Evolutionary conservation across 768 basidiomycete genomes (phyloP), one percentile per base, ranked within the genome.

Genomic region (Rubroboletus satanas): DNA sequence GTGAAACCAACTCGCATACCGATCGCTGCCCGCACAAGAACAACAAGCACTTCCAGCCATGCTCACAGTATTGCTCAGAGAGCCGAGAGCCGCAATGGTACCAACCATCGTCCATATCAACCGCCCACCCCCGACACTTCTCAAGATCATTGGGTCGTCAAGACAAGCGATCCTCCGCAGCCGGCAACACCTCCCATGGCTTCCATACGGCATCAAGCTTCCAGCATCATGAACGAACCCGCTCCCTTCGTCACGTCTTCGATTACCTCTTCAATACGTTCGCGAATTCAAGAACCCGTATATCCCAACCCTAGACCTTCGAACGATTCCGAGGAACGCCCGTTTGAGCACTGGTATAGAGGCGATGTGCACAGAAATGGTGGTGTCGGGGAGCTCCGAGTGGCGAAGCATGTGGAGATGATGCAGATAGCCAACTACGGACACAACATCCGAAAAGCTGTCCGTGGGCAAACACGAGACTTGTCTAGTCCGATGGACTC

Each of bases 291-390:
- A 23, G 76, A 75, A 42, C 65, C 72, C 42, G 1, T 45, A 23
- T 49, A 49, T 42, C 17, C 49, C 36, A 74, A 75, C n/a, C 67
- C 78, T 5, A 79, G 89, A 42, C 73, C 77, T 12, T 89, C 88
- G 5, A 79, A 73, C 26, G 89, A 92, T 23, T 90, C 88, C 6
- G 89, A 90, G 57, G 90, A 93, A 65, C 80, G 81, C 14, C 90
- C 90, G 0, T 93, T 86, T 56, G 89, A 93, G 62, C 90, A 93
- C 63, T 93, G 90, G 90, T 93, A 93, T 66, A 84, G 90, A 46
- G 90, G 90, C 1, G 90, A 93, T 61, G 81, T 90, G 5, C 85
- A 90, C 12, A 79, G 90, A 45, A 93, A 93, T 64, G 90, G 90
- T 26, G 90, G 90, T n/a, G 89, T 93, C 11, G 90, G 90, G 46